Evolutionary conservation across 352 stramenopile species (phyloP).

Genomic region (Globisporangium megalacanthum): DNA sequence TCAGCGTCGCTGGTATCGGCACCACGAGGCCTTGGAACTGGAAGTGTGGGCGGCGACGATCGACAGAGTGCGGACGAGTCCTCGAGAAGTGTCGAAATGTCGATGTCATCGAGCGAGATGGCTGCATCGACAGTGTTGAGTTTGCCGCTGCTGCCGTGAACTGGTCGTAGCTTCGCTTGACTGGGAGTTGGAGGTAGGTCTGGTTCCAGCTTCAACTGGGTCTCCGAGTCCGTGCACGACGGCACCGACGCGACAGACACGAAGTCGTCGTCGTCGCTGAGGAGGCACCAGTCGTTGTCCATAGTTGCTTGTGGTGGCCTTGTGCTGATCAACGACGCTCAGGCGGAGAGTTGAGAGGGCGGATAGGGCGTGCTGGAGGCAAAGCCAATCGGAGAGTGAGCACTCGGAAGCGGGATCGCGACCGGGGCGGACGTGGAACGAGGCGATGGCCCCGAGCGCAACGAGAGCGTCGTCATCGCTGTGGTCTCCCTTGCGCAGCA

Average conservation of each 20-base stretch:
- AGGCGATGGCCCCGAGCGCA: neutral
- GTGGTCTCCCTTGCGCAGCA: neutral
- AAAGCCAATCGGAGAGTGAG: slow-evolving; percentile 5
- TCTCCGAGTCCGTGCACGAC: slow-evolving; percentile 1
- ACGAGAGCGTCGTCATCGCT: neutral
- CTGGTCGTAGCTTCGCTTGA: neutral
- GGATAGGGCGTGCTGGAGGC: neutral
- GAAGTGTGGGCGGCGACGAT: neutral
- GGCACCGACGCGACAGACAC: neutral
- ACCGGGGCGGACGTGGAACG: neutral
- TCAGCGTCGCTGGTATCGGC: neutral
- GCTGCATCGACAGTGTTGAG: neutral
- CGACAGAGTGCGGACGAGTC: slow-evolving; percentile 10
- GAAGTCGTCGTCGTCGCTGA: slow-evolving; percentile 38
- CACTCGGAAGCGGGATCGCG: neutral
- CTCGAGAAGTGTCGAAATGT: slow-evolving; percentile 22
- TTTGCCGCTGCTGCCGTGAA: neutral
- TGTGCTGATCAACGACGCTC: neutral
- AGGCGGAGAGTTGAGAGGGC: neutral
- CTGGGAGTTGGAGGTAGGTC: slow-evolving; percentile 4
- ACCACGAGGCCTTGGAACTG: too few species aligned
- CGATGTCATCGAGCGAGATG: slow-evolving; percentile 12
- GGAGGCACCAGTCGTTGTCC: slow-evolving; percentile 56
- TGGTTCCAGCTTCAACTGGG: slow-evolving; percentile 24
- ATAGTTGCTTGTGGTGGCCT: slow-evolving; percentile 7